A percentile compares a stretch with the other conserved stretches of the same genome.
These are phyloP conservation scores for Backusella macrospora DNA, from an alignment of 192 early-diverging fungal genomes.

Conservation along the genomic window DNA sequence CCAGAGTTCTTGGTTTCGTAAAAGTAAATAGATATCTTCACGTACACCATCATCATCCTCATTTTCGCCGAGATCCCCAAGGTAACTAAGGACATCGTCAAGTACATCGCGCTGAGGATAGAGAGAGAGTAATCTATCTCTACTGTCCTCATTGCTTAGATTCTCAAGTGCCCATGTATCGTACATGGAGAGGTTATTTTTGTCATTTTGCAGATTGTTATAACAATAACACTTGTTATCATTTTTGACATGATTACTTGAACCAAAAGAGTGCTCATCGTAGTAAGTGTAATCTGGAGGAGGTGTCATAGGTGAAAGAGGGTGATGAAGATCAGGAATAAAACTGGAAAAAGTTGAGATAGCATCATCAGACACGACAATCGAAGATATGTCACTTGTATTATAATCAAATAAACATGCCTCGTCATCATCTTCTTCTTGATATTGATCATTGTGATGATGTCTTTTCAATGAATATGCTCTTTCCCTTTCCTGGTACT, in stretches of 20 bases:
- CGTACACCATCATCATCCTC: neutral
- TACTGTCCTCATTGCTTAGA: neutral
- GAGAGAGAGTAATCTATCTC: neutral
- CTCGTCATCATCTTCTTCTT: neutral
- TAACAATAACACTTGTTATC: too few relatives aligned
- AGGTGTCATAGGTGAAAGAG: conserved; percentile 9
- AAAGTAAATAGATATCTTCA: conserved; percentile 19
- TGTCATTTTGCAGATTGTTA: neutral
- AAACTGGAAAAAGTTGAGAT: conserved; percentile 1
- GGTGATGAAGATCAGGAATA: conserved; percentile 6
- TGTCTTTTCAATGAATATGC: neutral
- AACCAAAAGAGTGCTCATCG: neutral
- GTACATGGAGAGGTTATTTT: neutral
- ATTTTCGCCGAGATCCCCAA: conserved; percentile 7
- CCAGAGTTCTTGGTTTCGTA: conserved; percentile 23
- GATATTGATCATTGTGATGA: neutral
- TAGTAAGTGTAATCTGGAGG: neutral
- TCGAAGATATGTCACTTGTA: neutral
- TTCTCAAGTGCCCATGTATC: neutral
- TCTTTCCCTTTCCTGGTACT: neutral
- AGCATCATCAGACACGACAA: neutral
- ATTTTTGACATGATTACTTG: neutral
- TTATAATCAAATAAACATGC: neutral
- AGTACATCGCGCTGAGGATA: conserved; percentile 16
- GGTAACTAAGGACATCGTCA: conserved; percentile 22